phyloP scores from a whole-genome alignment of 768 basidiomycete species.

The Pulveroboletus sp. region DNA sequence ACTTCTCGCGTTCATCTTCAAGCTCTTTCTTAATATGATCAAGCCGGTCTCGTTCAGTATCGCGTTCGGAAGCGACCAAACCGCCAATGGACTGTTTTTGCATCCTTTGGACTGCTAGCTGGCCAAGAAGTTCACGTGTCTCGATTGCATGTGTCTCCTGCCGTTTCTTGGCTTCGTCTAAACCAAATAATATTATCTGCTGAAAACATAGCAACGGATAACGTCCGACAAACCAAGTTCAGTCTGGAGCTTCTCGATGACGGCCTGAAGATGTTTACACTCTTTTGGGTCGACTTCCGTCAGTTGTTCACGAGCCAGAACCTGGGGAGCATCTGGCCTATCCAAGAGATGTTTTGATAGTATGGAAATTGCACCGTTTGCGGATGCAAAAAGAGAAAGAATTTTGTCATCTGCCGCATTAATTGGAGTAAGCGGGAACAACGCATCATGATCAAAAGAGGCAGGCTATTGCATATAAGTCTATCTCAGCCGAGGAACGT shows the following conservation, averaged over 20 bases:
- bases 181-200: conserved; percentile 7
- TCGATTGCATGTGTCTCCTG: conserved; percentile 39
- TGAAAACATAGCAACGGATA: background rate
- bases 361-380: conserved; percentile 35
- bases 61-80: conserved; percentile 44
- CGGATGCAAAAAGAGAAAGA: conserved; percentile 36
- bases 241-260: conserved; percentile 46
- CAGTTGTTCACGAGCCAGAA: conserved; percentile 13
- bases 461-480: conserved; percentile 35
- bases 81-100: conserved; percentile 37
- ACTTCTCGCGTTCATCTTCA: conserved; percentile 58
- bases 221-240: conserved; percentile 50
- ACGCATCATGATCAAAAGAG: conserved; percentile 40
- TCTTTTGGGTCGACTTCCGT: conserved; percentile 36
- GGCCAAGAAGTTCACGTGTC: conserved; percentile 52
- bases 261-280: conserved; percentile 43
- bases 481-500: background rate
- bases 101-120: conserved; percentile 41
- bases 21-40: conserved; percentile 52
- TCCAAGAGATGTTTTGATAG: conserved; percentile 26
- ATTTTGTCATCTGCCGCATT: conserved; percentile 48
- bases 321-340: conserved; percentile 5
- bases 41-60: conserved; percentile 52
- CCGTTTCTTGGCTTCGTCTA: conserved; percentile 48
- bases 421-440: conserved; percentile 53